Evolutionary conservation across 345 rosid species (phyloP).

Genomic region (Rhizophora mangle): DNA sequence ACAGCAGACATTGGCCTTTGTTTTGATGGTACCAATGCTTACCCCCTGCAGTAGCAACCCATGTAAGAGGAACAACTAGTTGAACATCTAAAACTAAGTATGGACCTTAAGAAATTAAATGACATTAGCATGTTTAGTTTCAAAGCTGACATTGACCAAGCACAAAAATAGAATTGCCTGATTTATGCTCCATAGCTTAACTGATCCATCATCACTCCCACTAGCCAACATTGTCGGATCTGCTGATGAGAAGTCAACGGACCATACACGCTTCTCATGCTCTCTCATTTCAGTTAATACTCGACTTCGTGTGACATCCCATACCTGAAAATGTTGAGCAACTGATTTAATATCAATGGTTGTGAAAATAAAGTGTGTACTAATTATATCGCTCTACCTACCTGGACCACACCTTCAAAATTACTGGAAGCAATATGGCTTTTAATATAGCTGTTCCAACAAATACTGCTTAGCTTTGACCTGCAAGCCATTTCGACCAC

Average conservation of each 20-base stretch:
- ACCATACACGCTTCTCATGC: slow-evolving; percentile 94
- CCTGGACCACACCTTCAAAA: slow-evolving; percentile 98
- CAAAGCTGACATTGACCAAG: slow-evolving; percentile 88
- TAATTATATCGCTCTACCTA: slow-evolving; percentile 22
- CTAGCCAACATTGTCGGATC: slow-evolving; percentile 92
- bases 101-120: slow-evolving; percentile 38
- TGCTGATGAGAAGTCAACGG: slow-evolving; percentile 79
- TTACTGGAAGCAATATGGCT: slow-evolving; percentile 97
- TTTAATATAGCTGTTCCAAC: slow-evolving; percentile 93
- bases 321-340: slow-evolving; percentile 45
- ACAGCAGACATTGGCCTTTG: slow-evolving; percentile 89
- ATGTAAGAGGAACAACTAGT: slow-evolving; percentile 42
- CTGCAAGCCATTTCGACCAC: slow-evolving; percentile 83
- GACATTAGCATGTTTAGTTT: slow-evolving; percentile 57
- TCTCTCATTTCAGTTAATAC: slow-evolving; percentile 74
- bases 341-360: slow-evolving; percentile 8
- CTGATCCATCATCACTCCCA: slow-evolving; percentile 91
- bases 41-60: slow-evolving; percentile 67
- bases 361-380: background rate
- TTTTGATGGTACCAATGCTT: slow-evolving; percentile 79
- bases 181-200: slow-evolving; percentile 99
- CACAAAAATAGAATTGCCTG: slow-evolving; percentile 92
- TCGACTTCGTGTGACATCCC: slow-evolving; percentile 92
- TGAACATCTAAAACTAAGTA: slow-evolving; percentile 32
- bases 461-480: slow-evolving; percentile 78